These are phyloP conservation scores for Lanmaoa pseudosensibilis DNA, from an alignment of 768 basidiomycete genomes.

Conservation along the genomic window DNA sequence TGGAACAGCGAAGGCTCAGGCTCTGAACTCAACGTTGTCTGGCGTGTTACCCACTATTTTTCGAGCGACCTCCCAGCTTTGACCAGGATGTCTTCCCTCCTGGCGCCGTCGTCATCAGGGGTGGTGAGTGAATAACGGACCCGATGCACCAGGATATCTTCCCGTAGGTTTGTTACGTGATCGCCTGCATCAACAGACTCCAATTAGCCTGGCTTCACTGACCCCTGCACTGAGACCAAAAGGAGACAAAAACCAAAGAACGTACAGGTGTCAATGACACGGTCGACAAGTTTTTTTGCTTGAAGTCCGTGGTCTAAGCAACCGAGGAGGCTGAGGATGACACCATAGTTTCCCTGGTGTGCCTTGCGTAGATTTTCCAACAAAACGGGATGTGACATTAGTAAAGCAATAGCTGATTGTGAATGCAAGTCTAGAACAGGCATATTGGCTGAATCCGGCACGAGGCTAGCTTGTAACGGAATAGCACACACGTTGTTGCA, in stretches of 20 bases:
- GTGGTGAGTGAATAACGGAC: constrained; percentile 83
- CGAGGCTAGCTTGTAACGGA: not conserved
- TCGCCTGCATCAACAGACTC: constrained; percentile 55
- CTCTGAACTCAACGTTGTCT: not conserved
- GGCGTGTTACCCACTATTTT: constrained; percentile 72
- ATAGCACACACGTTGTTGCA: constrained; percentile 66
- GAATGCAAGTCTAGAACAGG: constrained; percentile 59
- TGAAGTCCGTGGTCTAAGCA: constrained; percentile 83
- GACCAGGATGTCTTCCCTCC: constrained; percentile 50
- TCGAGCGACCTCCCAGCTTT: constrained; percentile 78
- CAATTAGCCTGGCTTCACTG: constrained; percentile 6
- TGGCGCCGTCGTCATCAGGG: constrained; percentile 61
- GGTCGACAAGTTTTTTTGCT: constrained; percentile 89
- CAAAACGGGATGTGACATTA: constrained; percentile 76
- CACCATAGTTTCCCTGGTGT: constrained; percentile 87
- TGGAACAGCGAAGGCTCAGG: constrained; percentile 29
- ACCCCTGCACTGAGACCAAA: not conserved
- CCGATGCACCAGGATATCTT: constrained; percentile 81
- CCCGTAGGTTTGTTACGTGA: constrained; percentile 88
- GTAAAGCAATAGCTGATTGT: constrained; percentile 79
- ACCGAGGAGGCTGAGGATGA: constrained; percentile 90
- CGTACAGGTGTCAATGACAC: constrained; percentile 75
- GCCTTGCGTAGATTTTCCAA: constrained; percentile 89
- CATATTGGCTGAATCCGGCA: not conserved
- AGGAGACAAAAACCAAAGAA: constrained; percentile 4